Base-by-base conservation (phyloP, 768 basidiomycete species). In the Lentinula sp. region DNA sequence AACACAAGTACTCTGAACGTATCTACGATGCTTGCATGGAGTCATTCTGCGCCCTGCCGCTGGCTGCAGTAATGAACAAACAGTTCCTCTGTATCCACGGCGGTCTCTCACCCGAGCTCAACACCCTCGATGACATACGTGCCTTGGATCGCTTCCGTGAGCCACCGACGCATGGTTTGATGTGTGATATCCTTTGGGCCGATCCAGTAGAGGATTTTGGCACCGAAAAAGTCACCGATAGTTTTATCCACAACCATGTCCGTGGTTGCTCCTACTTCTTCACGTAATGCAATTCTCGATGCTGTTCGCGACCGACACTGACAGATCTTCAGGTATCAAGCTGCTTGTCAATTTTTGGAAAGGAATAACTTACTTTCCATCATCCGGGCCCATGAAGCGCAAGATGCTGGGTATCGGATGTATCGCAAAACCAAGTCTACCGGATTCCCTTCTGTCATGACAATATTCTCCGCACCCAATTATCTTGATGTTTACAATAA, bases 321-420 rank as follows among this genome's bases (percentile, higher is more conserved):
- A 62, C 64, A 40, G 15, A 40, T 10, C 49, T 42, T 28, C 67
- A 97, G 94, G 35, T 99, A 98, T 72, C 90, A 93, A 71, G 97
- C 96, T 10, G 97, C 95, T 2, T 98, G 96, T 69, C 84, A 94
- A 65, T 99, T 99, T 84, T 80, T 99, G 37, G 97, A 99, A 75
- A 83, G 97, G 48, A 99, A 99, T 76, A 96, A 96, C 64, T 79
- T 99, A 5, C 78, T 99, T 16, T 95, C 93, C 2, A 97, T 99
- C 73, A 98, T 99, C 62, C 85, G 97, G 48, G 97, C 95, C 1
- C 97, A 99, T 66, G 96, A 99, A 73, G 97, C 96, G 6, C 96
- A 99, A 74, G 96, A 99, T 79, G 95, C 96, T 42, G 96, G 96
- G 92, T 97, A 96, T 71, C 92, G 95, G 59, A 98, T 98, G 97